These are phyloP conservation scores for Ustilago shanxiensis DNA, from an alignment of 1,284 basidiomycete genomes.

Conservation along the genomic window DNA sequence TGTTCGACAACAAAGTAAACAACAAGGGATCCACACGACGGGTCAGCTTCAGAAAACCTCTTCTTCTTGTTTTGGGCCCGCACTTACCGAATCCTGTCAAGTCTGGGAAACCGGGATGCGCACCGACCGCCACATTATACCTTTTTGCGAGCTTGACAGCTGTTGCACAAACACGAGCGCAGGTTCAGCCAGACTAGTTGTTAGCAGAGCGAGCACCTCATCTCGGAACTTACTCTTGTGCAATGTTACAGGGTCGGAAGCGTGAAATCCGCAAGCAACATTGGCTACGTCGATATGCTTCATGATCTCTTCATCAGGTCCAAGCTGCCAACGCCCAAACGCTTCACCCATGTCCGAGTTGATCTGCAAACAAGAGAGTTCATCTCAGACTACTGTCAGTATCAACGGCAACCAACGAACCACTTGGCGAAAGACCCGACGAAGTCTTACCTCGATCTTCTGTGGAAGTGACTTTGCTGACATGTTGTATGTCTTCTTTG, in stretches of 20 bases:
- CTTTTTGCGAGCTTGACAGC: conserved; percentile 42
- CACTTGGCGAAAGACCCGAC: too few species aligned
- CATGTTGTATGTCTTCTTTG: conserved; percentile 8
- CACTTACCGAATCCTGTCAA: conserved; percentile 39
- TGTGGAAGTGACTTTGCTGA: conserved; percentile 10
- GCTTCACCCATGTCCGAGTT: conserved; percentile 45
- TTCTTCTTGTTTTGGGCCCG: too few species aligned
- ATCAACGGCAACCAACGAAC: background rate
- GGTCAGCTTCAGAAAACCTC: background rate
- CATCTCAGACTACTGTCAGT: background rate
- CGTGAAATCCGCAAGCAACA: conserved; percentile 43
- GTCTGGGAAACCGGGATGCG: conserved; percentile 43
- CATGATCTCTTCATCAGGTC: conserved; percentile 40
- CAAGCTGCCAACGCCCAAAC: conserved; percentile 37
- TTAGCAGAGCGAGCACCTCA: background rate
- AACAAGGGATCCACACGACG: background rate
- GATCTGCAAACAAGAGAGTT: conserved; percentile 2
- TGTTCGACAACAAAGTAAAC: background rate
- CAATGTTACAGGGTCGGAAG: conserved; percentile 37
- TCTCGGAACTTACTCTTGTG: conserved; percentile 27
- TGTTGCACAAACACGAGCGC: background rate
- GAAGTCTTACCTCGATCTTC: conserved; percentile 30
- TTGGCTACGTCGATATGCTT: conserved; percentile 39
- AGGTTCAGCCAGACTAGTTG: background rate
- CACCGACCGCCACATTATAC: conserved; percentile 30